phyloP scores from a whole-genome alignment of 768 basidiomycete genomes.

The Pulveroboletus sp. region DNA sequence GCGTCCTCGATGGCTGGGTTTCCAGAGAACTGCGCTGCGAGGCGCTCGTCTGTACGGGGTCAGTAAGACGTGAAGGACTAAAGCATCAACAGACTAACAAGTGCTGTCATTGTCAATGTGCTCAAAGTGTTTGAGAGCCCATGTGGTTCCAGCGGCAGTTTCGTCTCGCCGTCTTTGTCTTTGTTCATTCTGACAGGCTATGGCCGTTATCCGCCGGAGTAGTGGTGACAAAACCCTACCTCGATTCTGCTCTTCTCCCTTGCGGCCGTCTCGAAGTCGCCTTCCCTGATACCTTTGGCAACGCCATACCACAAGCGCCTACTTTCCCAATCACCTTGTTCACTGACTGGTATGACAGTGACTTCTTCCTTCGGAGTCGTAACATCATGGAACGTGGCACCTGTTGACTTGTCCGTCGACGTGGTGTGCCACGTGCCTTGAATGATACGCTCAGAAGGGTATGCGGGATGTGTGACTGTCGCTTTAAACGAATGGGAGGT shows the following conservation, averaged over 20 bases:
- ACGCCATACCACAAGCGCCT: conserved; percentile 81
- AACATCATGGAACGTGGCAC: conserved; percentile 71
- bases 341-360: conserved; percentile 50
- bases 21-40: conserved; percentile 59
- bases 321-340: conserved; percentile 82
- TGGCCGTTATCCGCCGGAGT: background rate
- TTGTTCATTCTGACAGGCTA: conserved; percentile 76
- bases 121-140: conserved; percentile 76
- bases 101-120: conserved; percentile 64
- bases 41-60: conserved; percentile 46
- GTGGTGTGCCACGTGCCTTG: conserved; percentile 81
- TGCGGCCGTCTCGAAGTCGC: conserved; percentile 89
- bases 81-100: conserved; percentile 46
- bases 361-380: conserved; percentile 71
- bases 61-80: background rate
- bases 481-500: conserved; percentile 94
- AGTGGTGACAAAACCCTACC: conserved; percentile 38
- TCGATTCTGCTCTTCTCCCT: conserved; percentile 88
- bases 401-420: conserved; percentile 46
- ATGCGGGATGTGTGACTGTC: conserved; percentile 49
- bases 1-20: conserved; percentile 69
- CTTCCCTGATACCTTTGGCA: conserved; percentile 84
- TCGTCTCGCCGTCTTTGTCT: conserved; percentile 86
- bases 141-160: conserved; percentile 58
- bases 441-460: conserved; percentile 44